Evolutionary conservation across 2,329 filamentous ascomycete genomes (phyloP), one percentile per base, ranked within the genome.

Genomic region (Ceratocystis diversiconidia): DNA sequence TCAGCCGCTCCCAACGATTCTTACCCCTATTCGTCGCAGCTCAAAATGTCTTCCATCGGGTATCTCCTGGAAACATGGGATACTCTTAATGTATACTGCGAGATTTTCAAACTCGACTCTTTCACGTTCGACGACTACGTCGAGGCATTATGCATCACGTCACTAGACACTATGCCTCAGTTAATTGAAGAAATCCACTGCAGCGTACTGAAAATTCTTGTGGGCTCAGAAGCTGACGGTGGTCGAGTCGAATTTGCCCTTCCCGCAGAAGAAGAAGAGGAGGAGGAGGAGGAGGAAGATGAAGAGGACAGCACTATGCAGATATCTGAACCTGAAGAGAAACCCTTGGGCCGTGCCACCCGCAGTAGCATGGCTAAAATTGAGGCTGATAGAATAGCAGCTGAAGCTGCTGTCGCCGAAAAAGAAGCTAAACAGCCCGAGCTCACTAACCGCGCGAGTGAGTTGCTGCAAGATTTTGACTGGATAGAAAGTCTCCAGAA

Each of bases 71-170:
- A 96, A 75, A 90, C 89, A 0, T 99, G 94, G 94, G 91, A 96
- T 71, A 96, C 92, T 0, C 80, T 99, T 43, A 99, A 96, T 71
- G 92, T 99, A n/a, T 96, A 96, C 73, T 95, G 91, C 72, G 90
- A 96, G 72, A 87, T 96, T 19, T 95, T 95, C 72, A 85, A 90
- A 72, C 80, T 99, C 30, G 94, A 99, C 74, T 97, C 92, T 0
- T 99, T 99, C 73, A 97, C 92, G 0, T 95, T 97, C 71, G 94
- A 99, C 73, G 94, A 99, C 74, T 97, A 92, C 71, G 81, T 96
- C 3, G 88, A 97, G 73, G 88, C 92, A 0, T 85, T 99, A 80
- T 82, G 86, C 61, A 87, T 92, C 66, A 82, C 88, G 0, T 90
- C 85, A 0, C 82, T 86, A 43, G 85, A 90, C 25, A 78, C 84